A percentile compares a stretch with the other conserved stretches of the same genome.
Evolutionary conservation across 805 yeast species (phyloP).

Genomic region (Kodamaea jinghongensis): DNA sequence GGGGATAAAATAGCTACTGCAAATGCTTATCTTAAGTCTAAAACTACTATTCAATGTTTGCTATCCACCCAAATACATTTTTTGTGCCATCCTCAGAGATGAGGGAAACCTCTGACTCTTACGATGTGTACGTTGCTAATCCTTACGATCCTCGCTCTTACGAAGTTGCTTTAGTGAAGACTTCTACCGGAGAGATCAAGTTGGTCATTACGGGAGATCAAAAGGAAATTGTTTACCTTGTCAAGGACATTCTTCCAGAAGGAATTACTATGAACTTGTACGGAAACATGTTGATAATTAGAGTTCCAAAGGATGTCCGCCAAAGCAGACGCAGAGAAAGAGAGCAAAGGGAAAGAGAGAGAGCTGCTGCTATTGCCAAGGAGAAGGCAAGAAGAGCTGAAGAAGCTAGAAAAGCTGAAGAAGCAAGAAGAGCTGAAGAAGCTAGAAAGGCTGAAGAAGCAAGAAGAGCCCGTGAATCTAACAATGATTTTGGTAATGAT

Average conservation of each 20-base stretch:
- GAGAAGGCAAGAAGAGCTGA: conserved; percentile 3
- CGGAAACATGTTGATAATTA: conserved; percentile 3
- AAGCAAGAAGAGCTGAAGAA: conserved; percentile 2
- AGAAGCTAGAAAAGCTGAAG: conserved; percentile 8
- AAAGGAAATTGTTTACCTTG: background rate
- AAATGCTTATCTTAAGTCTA: too few relatives aligned
- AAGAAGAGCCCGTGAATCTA: background rate
- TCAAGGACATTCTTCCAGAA: conserved; percentile 1
- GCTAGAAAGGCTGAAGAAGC: conserved; percentile 3
- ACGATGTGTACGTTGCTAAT: conserved; percentile 3
- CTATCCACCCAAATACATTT: too few relatives aligned
- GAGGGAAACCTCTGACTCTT: conserved; percentile 2
- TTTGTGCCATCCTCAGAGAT: conserved; percentile 1
- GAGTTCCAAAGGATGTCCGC: conserved; percentile 3
- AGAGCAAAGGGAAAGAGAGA: background rate
- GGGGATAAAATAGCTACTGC: too few relatives aligned
- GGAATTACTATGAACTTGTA: conserved; percentile 4
- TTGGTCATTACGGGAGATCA: conserved; percentile 6
- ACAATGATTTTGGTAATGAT: background rate
- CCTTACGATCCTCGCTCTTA: conserved; percentile 7
- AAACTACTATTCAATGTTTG: too few relatives aligned
- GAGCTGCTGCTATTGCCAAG: background rate
- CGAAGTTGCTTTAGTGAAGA: conserved; percentile 10
- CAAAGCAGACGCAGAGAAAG: conserved; percentile 3
- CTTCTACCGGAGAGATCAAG: background rate